phyloP scores from a whole-genome alignment of 176 grass and related monocot species.

The Thalia dealbata region DNA sequence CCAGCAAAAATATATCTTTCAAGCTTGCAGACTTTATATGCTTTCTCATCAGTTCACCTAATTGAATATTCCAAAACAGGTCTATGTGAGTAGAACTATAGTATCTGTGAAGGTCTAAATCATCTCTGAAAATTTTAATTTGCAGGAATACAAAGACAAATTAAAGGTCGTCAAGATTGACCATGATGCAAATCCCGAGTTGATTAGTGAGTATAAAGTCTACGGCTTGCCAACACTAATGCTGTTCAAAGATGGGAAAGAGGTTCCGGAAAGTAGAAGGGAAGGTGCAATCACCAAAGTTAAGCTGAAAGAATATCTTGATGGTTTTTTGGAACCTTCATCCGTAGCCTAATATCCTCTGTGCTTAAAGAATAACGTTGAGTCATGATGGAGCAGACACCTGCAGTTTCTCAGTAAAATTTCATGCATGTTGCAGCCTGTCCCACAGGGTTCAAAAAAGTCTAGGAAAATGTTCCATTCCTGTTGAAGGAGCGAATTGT shows the following conservation, averaged over 20 bases:
- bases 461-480: background rate
- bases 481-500: background rate
- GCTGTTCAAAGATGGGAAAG: slow-evolving; percentile 77
- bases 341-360: slow-evolving; percentile 1
- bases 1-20: background rate
- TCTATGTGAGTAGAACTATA: no score
- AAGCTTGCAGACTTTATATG: background rate
- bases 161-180: slow-evolving; percentile 88
- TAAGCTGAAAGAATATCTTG: slow-evolving; percentile 66
- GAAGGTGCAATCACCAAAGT: slow-evolving; percentile 82
- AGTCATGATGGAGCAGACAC: background rate
- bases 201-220: slow-evolving; percentile 79
- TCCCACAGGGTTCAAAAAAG: background rate
- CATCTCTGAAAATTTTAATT: slow-evolving; percentile 14
- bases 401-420: background rate
- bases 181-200: slow-evolving; percentile 64
- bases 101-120: background rate
- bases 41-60: background rate
- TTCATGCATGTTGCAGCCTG: background rate
- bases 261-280: slow-evolving; percentile 69
- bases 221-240: slow-evolving; percentile 73
- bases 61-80: background rate
- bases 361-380: background rate
- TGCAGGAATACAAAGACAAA: slow-evolving; percentile 60
- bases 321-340: slow-evolving; percentile 1